Base-by-base conservation (phyloP, 2,329 filamentous ascomycete species). In the Fusarium lyarnte region DNA sequence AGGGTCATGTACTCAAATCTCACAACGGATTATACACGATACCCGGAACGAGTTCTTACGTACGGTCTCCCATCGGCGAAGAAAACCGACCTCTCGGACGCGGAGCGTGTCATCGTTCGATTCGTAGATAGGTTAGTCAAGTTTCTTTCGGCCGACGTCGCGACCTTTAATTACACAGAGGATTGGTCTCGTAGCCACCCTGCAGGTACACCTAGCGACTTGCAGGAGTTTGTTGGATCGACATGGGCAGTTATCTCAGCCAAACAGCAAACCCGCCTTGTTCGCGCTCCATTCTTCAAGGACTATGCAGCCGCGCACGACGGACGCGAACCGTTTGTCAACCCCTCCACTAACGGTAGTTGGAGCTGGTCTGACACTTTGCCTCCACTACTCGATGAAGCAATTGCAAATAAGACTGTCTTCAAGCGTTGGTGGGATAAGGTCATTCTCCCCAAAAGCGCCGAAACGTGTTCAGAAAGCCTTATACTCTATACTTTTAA, bases 351-450 rank as follows among this genome's bases (percentile, higher is more conserved):
- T 0, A 36, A 36, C 1, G 47, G 47, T 2, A 52, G 47, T 6
- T 52, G 47, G 47, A 36, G 12, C 23, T 52, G 31, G 47, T 36
- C 47, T 2, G 47, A 27, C 3, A 52, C 12, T 8, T 12, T 52
- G 1, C 23, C 31, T 12, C 0, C 9, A 0, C 3, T 25, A 2
- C 47, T 52, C 0, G 17, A 52, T 0, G 31, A 52, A 36, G 47
- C 47, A 8, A 0, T 52, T 2, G 12, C 17, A 5, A 52, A 52
- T 8, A 27, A 52, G 23, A 52, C 47, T 12, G 25, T 21, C 2
- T 59, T 59, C 7, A 38, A 51, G n/a, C 54, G 0, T 59, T 59
- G 57, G 57, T 59, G 49, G n/a, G 23, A 31, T 8, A 7, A 19
- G 1, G 6, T 21, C 14, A 51, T 36, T 33, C 23, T 59, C 8